These are phyloP conservation scores for Mortierella sp. DNA, from an alignment of 371 early-diverging fungal genomes.

Conservation along the genomic window DNA sequence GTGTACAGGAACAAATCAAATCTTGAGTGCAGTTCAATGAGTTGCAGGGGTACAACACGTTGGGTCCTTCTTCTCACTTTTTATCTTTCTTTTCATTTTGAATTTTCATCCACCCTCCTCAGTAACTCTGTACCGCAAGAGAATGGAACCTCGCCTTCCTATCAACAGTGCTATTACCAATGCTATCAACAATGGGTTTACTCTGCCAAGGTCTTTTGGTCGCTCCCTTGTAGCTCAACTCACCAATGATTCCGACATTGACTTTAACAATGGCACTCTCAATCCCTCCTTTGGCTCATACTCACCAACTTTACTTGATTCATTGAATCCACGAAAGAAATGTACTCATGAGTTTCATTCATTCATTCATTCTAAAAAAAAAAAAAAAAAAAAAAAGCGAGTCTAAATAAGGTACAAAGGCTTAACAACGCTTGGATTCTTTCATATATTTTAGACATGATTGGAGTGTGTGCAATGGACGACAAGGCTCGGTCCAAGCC, in stretches of 20 bases:
- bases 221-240: conserved; percentile 40
- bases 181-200: conserved; percentile 27
- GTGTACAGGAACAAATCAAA: too few species aligned
- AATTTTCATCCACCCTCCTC: not conserved
- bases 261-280: not conserved
- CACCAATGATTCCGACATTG: conserved; percentile 13
- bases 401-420: not conserved
- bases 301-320: conserved; percentile 7
- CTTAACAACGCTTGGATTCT: not conserved
- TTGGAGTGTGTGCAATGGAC: conserved; percentile 96
- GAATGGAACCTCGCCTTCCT: conserved; percentile 25
- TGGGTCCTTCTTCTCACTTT: not conserved
- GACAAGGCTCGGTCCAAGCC: conserved; percentile 94
- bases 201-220: conserved; percentile 28
- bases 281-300: conserved; percentile 24
- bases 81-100: not conserved
- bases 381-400: not conserved
- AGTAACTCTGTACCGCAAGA: not conserved
- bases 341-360: conserved; percentile 10
- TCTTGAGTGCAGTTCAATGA: not conserved
- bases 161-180: conserved; percentile 9
- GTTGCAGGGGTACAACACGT: not conserved
- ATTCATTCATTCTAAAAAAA: not conserved
- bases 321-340: conserved; percentile 30
- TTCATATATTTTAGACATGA: conserved; percentile 62